Evolutionary conservation across 2,329 filamentous ascomycete genomes (phyloP), one percentile per base, ranked within the genome.

Genomic region (Fonsecaea nubica): DNA sequence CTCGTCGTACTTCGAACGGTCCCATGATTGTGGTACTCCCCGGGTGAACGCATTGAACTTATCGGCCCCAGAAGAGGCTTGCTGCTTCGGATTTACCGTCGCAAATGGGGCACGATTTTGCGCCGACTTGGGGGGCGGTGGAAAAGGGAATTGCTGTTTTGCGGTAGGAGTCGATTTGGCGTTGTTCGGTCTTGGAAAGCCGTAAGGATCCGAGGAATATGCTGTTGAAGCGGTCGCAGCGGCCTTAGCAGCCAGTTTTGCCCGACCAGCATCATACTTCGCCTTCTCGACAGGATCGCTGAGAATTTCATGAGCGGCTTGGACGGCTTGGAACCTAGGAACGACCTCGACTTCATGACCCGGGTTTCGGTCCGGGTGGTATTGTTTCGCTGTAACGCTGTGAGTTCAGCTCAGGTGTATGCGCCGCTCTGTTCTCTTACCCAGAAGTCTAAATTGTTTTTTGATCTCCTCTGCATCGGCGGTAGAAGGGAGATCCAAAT

Each of bases 291-390:
- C 78, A 1, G 85, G 79, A 72, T 90, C 88, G 70, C 81, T 84
- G 54, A 92, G 81, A 61, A 97, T 84, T 76, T 97, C 93, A 75
- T 96, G 89, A 25, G 93, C 93, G 4, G 90, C 87, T 78, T 96
- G 92, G 57, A 97, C 96, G 58, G 89, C 86, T 77, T 96, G 91
- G 75, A 97, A 97, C 75, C 92, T 91, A 36, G 90, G 84, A 71
- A 91, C 92, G 75, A 90, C 90, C 75, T 94, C 92, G 64, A 86
- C 80, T 79, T 96, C 92, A 74, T 87, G 87, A 59, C 93, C 93
- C 10, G 90, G 92, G 75, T 97, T 96, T 66, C 93, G 90, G 77
- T 97, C 93, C 7, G 93, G 93, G 75, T 97, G 93, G 74, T 91
- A 96, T 77, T 91, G 91, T 55, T 96, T 83, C 56, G 92, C 92